Percentiles rank a stretch among this genome's conserved stretches.
These are phyloP conservation scores for Colletotrichum orchidophilum DNA, from an alignment of 2,329 filamentous ascomycete genomes.

Conservation along the genomic window DNA sequence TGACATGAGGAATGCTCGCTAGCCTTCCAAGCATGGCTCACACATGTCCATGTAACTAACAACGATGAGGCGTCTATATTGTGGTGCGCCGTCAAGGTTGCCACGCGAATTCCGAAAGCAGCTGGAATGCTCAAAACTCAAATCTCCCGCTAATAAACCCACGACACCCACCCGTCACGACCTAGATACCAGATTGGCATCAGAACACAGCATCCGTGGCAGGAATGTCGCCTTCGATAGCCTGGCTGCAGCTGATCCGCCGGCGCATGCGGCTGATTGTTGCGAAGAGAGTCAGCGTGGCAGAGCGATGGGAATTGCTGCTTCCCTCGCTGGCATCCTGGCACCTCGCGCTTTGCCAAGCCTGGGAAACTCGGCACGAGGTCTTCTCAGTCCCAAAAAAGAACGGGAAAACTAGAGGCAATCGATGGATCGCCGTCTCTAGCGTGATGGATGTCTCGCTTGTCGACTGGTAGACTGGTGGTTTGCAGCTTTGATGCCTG, in stretches of 20 bases:
- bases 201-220: not conserved
- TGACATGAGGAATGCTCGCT: constrained; percentile 17
- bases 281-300: not conserved
- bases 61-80: constrained; percentile 4
- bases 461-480: not conserved
- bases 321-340: not conserved
- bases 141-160: not conserved
- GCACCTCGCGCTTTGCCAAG: not conserved
- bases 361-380: not conserved
- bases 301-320: not conserved
- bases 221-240: constrained; percentile 10
- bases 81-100: not conserved
- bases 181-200: not conserved
- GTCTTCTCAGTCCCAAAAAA: not conserved
- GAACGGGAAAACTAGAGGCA: not conserved
- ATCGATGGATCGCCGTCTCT: not conserved
- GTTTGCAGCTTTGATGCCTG: not conserved
- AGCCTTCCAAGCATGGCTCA: not conserved
- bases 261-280: constrained; percentile 14
- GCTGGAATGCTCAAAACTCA: constrained; percentile 8
- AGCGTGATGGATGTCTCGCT: not conserved
- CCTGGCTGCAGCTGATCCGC: constrained; percentile 2
- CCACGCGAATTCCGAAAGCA: constrained; percentile 20
- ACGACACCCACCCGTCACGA: not conserved
- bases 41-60: not conserved